Conservation (phyloP, 2,329 filamentous ascomycete genomes). For the Fusarium siculi region DNA sequence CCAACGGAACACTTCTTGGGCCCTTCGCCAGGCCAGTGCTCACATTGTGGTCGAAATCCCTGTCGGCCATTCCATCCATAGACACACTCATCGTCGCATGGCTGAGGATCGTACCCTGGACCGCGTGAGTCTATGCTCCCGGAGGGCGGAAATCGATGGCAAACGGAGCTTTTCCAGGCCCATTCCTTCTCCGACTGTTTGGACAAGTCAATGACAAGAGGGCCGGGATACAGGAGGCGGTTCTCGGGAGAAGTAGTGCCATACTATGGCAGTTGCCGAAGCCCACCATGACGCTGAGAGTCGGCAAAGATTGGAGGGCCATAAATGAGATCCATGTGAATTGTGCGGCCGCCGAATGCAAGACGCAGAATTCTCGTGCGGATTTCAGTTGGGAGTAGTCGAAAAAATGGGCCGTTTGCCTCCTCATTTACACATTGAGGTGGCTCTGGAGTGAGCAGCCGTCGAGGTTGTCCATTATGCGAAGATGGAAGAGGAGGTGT, state of each 20-base stretch:
- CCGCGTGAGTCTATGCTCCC: not conserved
- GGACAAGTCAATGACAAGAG: no score
- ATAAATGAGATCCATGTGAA: not conserved
- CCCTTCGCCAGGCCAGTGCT: constrained; percentile 33
- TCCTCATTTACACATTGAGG: not conserved
- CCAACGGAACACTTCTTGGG: constrained; percentile 40
- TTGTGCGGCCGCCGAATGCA: not conserved
- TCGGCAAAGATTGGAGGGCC: rapidly evolving
- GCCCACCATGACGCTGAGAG: not conserved
- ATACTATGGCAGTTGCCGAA: not conserved
- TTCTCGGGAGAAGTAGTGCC: not conserved
- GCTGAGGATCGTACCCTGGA: not conserved
- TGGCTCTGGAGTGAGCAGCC: not conserved
- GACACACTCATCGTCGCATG: constrained; percentile 27
- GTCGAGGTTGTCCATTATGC: not conserved
- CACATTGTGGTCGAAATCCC: constrained; percentile 13
- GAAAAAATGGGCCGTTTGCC: not conserved
- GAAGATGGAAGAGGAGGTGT: not conserved
- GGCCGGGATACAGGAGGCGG: no score
- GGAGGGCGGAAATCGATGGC: constrained; percentile 34
- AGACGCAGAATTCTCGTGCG: not conserved
- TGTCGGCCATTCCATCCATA: not conserved
- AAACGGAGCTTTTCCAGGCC: constrained; percentile 42
- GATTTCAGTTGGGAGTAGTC: not conserved
- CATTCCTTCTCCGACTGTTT: not conserved